Evolutionary conservation across 768 basidiomycete genomes (phyloP), one percentile per base, ranked within the genome.

Genomic region (Kwoniella bestiolae): DNA sequence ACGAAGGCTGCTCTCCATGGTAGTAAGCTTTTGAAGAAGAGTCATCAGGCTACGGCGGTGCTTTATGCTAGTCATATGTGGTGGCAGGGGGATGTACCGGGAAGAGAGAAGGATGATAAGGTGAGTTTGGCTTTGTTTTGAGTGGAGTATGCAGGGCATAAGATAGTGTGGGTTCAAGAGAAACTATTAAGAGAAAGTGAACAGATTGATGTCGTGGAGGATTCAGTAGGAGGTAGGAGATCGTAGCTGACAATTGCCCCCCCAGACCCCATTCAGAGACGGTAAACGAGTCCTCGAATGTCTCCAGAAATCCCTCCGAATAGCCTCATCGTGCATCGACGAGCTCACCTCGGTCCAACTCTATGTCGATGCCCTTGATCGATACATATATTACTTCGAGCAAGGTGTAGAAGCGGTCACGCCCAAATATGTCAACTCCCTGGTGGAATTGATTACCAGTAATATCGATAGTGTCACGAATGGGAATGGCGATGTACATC

Each of bases 1-100:
- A 98, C 96, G 28, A 98, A 99, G 82, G 96, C 95, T n/a, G 95
- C 95, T 5, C 83, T 98, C 69, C 96, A 99, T 80, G 94, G 92
- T 4, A 91, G 94, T 31, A 95, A 95, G 82, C 82, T 98, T 69
- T 81, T 99, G 81, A 99, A 99, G 86, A 98, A 99, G 85, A 92
- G 92, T 12, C 95, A 97, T 80, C 96, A 98, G 82, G 90, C 94
- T 12, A 91, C 89, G 8, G 96, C 95, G 4, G 96, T 98, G 23
- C 88, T 91, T 53, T 84, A 93, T 31, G 96, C 96, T 7, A 96
- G 94, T 79, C 96, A 99, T 82, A 83, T 99, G 71, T 99, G 95
- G 95, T 99, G 94, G 94, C 96, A 98, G 79, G 90, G 90, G 67
- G 84, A 87, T 26, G 80, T 85, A 5, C 75, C 75, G 0, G 82